phyloP scores from a whole-genome alignment of 257 asterid species.

The Solanum ossicruentum region DNA sequence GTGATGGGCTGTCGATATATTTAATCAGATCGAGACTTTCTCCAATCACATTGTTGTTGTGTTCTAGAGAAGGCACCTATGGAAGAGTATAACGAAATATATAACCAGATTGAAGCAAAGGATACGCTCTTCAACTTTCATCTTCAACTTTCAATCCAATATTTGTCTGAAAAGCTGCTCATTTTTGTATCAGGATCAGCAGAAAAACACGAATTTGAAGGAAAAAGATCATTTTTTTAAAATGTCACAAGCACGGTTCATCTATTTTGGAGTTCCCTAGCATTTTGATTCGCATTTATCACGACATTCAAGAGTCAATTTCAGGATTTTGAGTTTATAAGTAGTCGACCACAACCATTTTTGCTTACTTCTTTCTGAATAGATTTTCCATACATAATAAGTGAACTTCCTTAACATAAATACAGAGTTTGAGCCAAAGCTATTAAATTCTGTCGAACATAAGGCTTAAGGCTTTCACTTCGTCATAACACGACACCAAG shows the following conservation, averaged over 20 bases:
- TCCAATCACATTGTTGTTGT: conserved; percentile 41
- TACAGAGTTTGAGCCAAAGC: not conserved
- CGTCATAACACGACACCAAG: not conserved
- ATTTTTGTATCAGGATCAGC: not conserved
- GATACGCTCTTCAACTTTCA: not conserved
- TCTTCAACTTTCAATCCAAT: not conserved
- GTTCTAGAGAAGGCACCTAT: conserved; percentile 58
- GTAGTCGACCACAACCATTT: not conserved
- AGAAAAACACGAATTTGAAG: not conserved
- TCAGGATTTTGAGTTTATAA: not conserved
- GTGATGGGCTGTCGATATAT: conserved; percentile 33
- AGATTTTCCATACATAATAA: not conserved
- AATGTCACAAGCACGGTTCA: not conserved
- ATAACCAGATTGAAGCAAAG: not conserved
- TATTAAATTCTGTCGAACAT: not conserved
- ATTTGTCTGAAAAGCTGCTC: not conserved
- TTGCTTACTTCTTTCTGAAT: not conserved
- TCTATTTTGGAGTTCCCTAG: not conserved
- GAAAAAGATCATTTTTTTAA: not conserved
- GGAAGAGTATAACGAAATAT: not conserved
- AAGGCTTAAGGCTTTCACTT: not conserved
- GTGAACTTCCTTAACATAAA: not conserved
- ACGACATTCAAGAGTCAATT: not conserved
- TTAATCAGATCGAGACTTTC: conserved; percentile 54
- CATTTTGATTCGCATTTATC: not conserved